phyloP scores from a whole-genome alignment of 176 grass and related monocot genomes.

The Pharus latifolius region DNA sequence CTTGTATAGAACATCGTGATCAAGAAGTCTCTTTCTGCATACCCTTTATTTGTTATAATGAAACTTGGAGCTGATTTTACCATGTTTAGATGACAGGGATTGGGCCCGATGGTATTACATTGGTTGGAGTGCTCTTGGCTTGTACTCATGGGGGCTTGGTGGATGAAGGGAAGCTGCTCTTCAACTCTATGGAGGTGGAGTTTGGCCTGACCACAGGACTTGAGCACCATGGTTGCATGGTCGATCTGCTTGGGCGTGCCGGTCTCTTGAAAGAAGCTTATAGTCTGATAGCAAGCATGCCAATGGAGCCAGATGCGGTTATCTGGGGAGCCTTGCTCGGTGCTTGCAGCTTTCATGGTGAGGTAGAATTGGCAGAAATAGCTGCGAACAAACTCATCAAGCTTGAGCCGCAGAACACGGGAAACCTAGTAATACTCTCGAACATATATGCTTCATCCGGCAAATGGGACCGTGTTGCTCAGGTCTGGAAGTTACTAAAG shows the following conservation, averaged over 20 bases:
- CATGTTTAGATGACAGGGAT: slow-evolving; percentile 34
- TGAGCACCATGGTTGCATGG: slow-evolving; percentile 67
- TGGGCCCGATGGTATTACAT: slow-evolving; percentile 55
- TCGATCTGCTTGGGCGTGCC: slow-evolving; percentile 61
- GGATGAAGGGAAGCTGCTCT: too few relatives aligned
- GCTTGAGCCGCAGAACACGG: slow-evolving; percentile 52
- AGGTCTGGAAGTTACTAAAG: slow-evolving; percentile 60
- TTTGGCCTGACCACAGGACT: too few relatives aligned
- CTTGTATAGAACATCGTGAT: too few relatives aligned
- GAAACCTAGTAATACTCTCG: slow-evolving; percentile 56
- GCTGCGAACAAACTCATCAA: slow-evolving; percentile 24
- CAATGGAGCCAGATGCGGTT: slow-evolving; percentile 58
- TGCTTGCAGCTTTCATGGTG: slow-evolving; percentile 66
- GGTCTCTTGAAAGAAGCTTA: slow-evolving; percentile 52
- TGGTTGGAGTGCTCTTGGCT: slow-evolving; percentile 55
- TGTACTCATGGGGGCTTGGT: too few relatives aligned
- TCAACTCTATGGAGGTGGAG: too few relatives aligned
- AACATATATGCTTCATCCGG: slow-evolving; percentile 58
- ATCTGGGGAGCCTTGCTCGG: slow-evolving; percentile 68
- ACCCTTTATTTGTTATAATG: neutral
- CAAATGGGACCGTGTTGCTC: slow-evolving; percentile 49
- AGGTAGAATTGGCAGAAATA: slow-evolving; percentile 43
- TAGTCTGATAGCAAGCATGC: slow-evolving; percentile 44
- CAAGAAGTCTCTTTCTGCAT: too few relatives aligned
- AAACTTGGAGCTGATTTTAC: slow-evolving; percentile 8